These are phyloP conservation scores for Metschnikowia shivogae DNA, from an alignment of 805 yeast genomes.

Conservation along the genomic window DNA sequence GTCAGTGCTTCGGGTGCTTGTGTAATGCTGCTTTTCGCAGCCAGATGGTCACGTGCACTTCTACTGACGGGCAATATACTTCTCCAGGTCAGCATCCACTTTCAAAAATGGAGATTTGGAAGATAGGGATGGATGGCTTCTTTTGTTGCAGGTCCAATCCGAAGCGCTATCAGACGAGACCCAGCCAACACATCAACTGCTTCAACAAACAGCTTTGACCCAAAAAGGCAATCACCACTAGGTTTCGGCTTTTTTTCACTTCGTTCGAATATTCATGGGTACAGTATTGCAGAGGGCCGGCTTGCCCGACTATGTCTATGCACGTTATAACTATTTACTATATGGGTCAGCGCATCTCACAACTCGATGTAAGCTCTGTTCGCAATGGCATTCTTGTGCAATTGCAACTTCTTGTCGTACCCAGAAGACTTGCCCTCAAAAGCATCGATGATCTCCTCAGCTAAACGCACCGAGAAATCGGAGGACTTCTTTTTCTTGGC, in stretches of 20 bases:
- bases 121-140: no score
- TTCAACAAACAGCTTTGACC: no score
- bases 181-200: no score
- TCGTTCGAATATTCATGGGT: no score
- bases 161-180: no score
- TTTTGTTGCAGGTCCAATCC: no score
- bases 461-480: slow-evolving; percentile 81
- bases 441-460: slow-evolving; percentile 83
- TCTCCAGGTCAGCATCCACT: no score
- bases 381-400: slow-evolving; percentile 83
- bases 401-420: slow-evolving; percentile 73
- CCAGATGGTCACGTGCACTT: background rate
- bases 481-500: slow-evolving; percentile 72
- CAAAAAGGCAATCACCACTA: no score
- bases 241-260: no score
- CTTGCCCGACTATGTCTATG: background rate
- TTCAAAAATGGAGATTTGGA: no score
- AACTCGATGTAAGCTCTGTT: slow-evolving; percentile 74
- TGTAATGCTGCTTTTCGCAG: slow-evolving; percentile 7
- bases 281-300: no score
- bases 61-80: no score
- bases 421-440: slow-evolving; percentile 75
- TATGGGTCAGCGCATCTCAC: slow-evolving; percentile 7
- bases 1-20: slow-evolving; percentile 2
- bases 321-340: slow-evolving; percentile 2